Evolutionary conservation across 1,139 yeast species (phyloP), one percentile per base, ranked within the genome.

Genomic region (Blastobotrys illinoisensis): DNA sequence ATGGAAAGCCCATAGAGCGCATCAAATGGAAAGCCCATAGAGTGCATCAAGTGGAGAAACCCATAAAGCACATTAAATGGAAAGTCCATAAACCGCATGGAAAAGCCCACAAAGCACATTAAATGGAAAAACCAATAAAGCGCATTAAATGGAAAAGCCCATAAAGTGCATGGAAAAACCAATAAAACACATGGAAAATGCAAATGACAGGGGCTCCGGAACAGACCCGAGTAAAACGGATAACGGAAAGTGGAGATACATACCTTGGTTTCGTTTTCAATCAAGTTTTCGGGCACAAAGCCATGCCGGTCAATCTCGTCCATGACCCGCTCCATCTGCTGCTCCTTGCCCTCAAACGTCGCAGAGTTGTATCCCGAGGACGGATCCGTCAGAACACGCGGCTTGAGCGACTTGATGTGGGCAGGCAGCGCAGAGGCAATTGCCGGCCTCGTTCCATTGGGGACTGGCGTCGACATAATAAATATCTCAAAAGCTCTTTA

Each of bases 251-350:
- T n/a, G n/a, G n/a, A n/a, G n/a, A n/a, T n/a, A 32, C 11, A 52
- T 4, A 68, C 72, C 57, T 78, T 81, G 7, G 95, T 85, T 72
- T 91, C 98, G 55, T 81, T 77, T 72, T 90, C 97, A 64, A 93
- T 87, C 64, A 89, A 76, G 53, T 81, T 73, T 65, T 88, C 96
- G 11, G 98, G 99, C 57, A 93, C 87, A 67, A 91, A 88, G 0
- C 97, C 97, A 50, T 86, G 83, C 57, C 81, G 78, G 68, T 89
- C 97, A 58, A 93, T 76, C 51, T 83, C 79, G 68, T 89, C 96
- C 72, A 89, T 81, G 46, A 93, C 97, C 54, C 81, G 79, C 59
- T 85, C 93, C 68, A 85, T 79, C 70, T 93, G 98, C 56, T 80
- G 79, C 64, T 85, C 86, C 69, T 88, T 89, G 45, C 95, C 96